Percentiles rank a stretch among this genome's conserved stretches.
phyloP scores from a whole-genome alignment of 768 basidiomycete species.

The Serpula lacrymans region DNA sequence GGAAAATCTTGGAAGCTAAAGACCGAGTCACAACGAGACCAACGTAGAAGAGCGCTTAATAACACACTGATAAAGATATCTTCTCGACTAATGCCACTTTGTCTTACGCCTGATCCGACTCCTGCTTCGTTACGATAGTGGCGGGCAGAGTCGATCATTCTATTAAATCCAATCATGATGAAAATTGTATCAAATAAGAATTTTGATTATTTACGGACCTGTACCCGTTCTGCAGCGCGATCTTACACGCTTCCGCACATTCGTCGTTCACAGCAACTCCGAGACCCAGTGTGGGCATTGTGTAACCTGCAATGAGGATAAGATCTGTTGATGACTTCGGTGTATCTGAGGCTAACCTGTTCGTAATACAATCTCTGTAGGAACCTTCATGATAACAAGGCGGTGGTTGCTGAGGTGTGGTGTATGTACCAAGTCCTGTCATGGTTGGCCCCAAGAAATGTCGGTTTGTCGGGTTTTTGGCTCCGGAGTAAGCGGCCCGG shows the following conservation, averaged over 20 bases:
- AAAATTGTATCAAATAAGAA: background rate
- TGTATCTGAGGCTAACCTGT: too few relatives aligned
- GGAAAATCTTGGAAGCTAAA: background rate
- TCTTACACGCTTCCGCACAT: background rate
- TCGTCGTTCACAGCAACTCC: background rate
- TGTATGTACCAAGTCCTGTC: too few relatives aligned
- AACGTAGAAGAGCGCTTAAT: background rate
- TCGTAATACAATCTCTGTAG: too few relatives aligned
- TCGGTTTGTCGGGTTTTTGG: too few relatives aligned
- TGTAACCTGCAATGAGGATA: too few relatives aligned
- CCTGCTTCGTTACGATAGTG: background rate
- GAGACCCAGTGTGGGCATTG: conserved; percentile 1
- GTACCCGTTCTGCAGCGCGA: background rate
- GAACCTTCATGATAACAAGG: too few relatives aligned
- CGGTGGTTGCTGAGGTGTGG: too few relatives aligned
- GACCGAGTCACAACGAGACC: background rate
- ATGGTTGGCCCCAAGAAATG: too few relatives aligned
- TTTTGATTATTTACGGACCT: background rate
- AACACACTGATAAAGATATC: conserved; percentile 2
- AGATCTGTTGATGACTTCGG: too few relatives aligned
- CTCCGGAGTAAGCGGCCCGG: too few relatives aligned
- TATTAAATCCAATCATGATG: too few relatives aligned
- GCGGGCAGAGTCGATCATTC: conserved; percentile 1
- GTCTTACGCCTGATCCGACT: background rate
- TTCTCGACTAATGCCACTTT: background rate